Evolutionary conservation across 495 filamentous ascomycete genomes (phyloP).

Genomic region (Penicillium pulvis): DNA sequence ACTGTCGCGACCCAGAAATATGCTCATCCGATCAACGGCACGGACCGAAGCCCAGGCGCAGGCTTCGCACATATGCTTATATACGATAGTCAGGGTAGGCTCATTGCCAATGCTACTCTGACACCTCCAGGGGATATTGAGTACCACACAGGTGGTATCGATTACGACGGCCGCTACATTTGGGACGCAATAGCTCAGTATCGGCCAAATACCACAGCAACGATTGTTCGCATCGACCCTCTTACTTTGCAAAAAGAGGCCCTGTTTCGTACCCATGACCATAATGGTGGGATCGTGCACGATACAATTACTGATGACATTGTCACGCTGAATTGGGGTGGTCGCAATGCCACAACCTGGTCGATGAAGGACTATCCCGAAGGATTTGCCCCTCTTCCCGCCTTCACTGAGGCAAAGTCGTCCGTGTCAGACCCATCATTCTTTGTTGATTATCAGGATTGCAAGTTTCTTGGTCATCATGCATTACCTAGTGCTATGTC

Average conservation of each 20-base stretch:
- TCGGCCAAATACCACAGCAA: conserved; percentile 40
- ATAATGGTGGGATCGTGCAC: conserved; percentile 38
- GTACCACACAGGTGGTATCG: conserved; percentile 40
- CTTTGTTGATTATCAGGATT: conserved; percentile 42
- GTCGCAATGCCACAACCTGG: conserved; percentile 33
- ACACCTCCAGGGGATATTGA: conserved; percentile 27
- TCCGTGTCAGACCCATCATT: conserved; percentile 28
- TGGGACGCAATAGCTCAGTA: conserved; percentile 39
- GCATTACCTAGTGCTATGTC: conserved; percentile 10
- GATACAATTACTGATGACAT: conserved; percentile 30
- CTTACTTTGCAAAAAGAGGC: conserved; percentile 25
- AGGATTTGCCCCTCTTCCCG: conserved; percentile 16
- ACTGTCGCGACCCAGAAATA: conserved; percentile 27
- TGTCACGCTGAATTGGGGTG: conserved; percentile 39
- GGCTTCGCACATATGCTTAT: conserved; percentile 38
- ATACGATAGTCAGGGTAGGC: conserved; percentile 32
- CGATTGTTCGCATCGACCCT: conserved; percentile 34
- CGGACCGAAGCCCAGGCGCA: conserved; percentile 30
- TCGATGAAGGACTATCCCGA: conserved; percentile 22
- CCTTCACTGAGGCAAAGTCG: conserved; percentile 24
- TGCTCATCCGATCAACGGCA: conserved; percentile 31
- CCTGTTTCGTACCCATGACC: conserved; percentile 31
- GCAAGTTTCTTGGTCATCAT: conserved; percentile 41
- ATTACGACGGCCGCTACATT: conserved; percentile 43
- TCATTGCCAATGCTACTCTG: conserved; percentile 37